These are phyloP conservation scores for Myxozyma melibiosi DNA, from an alignment of 805 yeast genomes.

Conservation along the genomic window DNA sequence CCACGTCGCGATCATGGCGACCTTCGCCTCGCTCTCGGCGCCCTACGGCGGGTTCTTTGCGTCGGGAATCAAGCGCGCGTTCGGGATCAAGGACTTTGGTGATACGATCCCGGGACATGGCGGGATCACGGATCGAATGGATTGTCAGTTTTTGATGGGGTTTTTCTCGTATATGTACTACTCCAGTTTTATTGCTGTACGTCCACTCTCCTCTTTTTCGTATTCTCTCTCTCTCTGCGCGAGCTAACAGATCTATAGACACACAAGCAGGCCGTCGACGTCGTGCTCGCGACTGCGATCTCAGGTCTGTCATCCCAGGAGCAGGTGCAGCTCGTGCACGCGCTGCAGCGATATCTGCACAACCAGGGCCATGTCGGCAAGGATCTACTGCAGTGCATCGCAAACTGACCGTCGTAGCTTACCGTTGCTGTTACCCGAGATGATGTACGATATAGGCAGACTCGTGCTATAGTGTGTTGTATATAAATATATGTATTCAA, in stretches of 20 bases:
- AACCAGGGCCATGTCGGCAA: conserved; percentile 35
- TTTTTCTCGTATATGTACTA: conserved; percentile 88
- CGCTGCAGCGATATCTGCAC: conserved; percentile 57
- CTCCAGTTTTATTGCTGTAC: conserved; percentile 79
- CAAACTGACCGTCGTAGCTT: too few species aligned
- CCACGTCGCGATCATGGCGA: conserved; percentile 81
- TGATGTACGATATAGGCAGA: neutral
- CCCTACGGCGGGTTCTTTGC: conserved; percentile 99
- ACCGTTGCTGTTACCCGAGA: too few species aligned
- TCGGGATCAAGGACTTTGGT: conserved; percentile 95
- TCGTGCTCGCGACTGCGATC: conserved; percentile 72
- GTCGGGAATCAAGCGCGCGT: conserved; percentile 92
- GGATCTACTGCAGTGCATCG: conserved; percentile 25
- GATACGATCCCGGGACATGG: conserved; percentile 99
- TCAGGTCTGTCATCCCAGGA: conserved; percentile 68
- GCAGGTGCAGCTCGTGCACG: conserved; percentile 60
- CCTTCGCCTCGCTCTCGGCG: conserved; percentile 94
- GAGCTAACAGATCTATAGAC: conserved; percentile 3
- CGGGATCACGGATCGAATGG: conserved; percentile 95
- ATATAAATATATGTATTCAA: neutral
- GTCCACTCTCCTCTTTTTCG: neutral
- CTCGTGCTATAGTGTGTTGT: neutral
- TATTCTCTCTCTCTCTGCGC: neutral
- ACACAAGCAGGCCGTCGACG: conserved; percentile 58
- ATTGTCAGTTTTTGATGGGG: conserved; percentile 98